Evolutionary conservation across 2,329 filamentous ascomycete species (phyloP), one percentile per base, ranked within the genome.

Genomic region (Epichloe brachyelytri): DNA sequence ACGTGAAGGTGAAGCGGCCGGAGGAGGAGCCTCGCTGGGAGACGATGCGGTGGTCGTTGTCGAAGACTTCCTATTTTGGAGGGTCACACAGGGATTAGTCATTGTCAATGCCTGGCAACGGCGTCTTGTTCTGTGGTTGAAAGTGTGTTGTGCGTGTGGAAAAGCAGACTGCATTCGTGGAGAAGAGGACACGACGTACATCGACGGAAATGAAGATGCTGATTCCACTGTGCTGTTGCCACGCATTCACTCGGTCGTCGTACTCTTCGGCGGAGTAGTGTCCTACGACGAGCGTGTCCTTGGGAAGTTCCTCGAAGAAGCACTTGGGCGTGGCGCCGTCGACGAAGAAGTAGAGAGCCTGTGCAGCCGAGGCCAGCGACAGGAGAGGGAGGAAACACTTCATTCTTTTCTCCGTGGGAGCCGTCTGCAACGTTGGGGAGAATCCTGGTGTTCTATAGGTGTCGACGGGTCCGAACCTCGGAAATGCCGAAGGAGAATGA

Each of bases 251-350:
- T 58, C 82, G 72, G 52, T 86, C 79, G 68, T 93, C 83, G 73
- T 81, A 93, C 68, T 94, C 86, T 69, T 93, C 85, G 48, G 88
- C 88, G 51, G 78, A 81, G 76, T 90, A 98, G 71, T 93, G 85
- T 59, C 93, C 93, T 53, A 96, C 90, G 51, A 98, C 91, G 53
- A 98, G 74, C 14, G 93, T 97, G 69, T 95, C 91, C 76, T 97
- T 96, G 58, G 93, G 90, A 53, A 98, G 79, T 70, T 97, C 91
- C 74, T 98, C 93, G 72, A 86, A 95, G 81, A 98, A 98, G 73
- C 93, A 98, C 73, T 94, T 96, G 59, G 88, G 85, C 57, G 80
- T 74, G 47, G 79, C 78, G 62, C 86, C 87, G 67, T 97, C 89
- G 68, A 97, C 83, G 75, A 86, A 97, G 77, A 98, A 95, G 81